phyloP scores from a whole-genome alignment of 768 basidiomycete species.

The Lanmaoa rubissima region DNA sequence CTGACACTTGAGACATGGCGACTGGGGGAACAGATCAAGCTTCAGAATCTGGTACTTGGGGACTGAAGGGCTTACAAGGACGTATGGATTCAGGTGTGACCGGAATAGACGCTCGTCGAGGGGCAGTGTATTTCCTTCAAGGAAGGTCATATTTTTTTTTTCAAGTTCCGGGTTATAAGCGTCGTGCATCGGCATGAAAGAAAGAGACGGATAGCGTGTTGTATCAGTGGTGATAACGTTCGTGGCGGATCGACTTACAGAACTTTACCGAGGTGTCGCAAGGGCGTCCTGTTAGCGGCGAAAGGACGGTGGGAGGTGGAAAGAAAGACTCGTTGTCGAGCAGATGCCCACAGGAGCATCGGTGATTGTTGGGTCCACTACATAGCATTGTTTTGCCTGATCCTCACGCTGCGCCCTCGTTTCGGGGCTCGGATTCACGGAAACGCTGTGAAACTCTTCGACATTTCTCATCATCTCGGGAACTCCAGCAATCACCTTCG shows the following conservation, averaged over 20 bases:
- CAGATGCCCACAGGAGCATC: conserved; percentile 5
- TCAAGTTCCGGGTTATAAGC: not conserved
- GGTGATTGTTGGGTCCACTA: not conserved
- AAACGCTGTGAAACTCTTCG: not conserved
- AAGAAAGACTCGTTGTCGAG: not conserved
- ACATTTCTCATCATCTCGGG: conserved; percentile 17
- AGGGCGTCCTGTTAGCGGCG: conserved; percentile 7
- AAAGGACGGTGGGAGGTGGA: conserved; percentile 3
- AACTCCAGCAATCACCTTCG: conserved; percentile 1
- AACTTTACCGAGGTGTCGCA: conserved; percentile 10
- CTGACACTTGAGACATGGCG: conserved; percentile 31
- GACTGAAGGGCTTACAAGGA: conserved; percentile 8
- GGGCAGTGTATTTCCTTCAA: conserved; percentile 11
- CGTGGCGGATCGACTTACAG: conserved; percentile 15
- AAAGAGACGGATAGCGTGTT: not conserved
- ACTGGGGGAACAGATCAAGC: conserved; percentile 1
- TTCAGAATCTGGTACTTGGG: not conserved
- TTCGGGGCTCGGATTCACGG: not conserved
- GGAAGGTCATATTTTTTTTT: not conserved
- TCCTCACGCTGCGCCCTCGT: not conserved
- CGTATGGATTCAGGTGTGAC: not conserved
- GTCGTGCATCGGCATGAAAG: too few relatives aligned
- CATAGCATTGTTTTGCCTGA: not conserved
- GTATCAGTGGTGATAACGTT: not conserved
- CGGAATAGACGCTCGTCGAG: conserved; percentile 11